Base-by-base conservation (phyloP, 768 basidiomycete genomes). In the Suillus ampliporus region DNA sequence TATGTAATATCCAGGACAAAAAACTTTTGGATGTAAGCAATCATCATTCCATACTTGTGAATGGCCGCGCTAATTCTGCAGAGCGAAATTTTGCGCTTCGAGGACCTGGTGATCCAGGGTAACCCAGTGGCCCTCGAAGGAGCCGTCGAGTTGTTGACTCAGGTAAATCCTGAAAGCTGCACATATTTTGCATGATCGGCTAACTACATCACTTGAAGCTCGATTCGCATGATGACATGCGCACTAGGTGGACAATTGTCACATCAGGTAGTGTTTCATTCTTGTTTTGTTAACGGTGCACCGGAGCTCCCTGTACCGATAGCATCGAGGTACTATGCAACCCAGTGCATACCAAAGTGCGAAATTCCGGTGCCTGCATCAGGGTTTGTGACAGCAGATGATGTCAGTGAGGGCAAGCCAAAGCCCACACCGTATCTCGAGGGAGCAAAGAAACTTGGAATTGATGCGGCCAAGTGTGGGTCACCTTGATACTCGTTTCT, bases 351-450 rank as follows among this genome's bases (percentile, higher is more conserved):
- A 38, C 72, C 83, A 44, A 83, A 84, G 40, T 86, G 89, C 47
- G 84, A 82, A 1, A 78, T 95, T 21, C 83, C 87, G 2, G 61
- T 84, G 2, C 89, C 91, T 3, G 75, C 75, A 2, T 79, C 77
- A 52, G 88, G 87, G 17, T 79, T 90, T 57, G 84, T 95, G 67
- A 94, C 92, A 3, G 88, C 90, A 8, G 85, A 89, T 74, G 75
- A 76, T 59, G 76, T 78, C 57, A 89, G 90, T 11, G 68, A 75
- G 13, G 76, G 83, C 56, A 66, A 74, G 64, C 94, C 94, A 50
- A 96, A 96, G 78, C 95, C 95, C n/a, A 92, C 86, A 40, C 95
- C 95, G 23, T 97, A 96, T 76, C 77, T 95, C 15, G 85, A 86
- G 1, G 94, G 94, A 13, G 93, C 94, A 19, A 67, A 76, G 58